Evolutionary conservation across 2,329 filamentous ascomycete species (phyloP).

Genomic region (Ophiostoma australiae): DNA sequence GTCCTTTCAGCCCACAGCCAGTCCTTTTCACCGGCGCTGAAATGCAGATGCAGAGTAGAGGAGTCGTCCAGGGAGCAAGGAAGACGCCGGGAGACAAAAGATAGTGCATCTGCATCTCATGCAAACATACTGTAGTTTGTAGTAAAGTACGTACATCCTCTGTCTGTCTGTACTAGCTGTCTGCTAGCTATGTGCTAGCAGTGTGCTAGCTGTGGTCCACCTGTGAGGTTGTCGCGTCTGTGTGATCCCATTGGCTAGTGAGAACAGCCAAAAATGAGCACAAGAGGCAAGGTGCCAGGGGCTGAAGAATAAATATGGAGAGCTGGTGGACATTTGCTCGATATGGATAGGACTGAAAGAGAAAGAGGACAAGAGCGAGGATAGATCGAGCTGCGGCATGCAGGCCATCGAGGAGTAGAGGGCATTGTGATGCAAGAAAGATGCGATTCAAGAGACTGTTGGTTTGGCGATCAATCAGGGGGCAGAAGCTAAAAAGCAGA

Average conservation of each 20-base stretch:
- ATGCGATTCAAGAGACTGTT: not conserved
- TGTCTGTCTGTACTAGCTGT: too few relatives aligned
- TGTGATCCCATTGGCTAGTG: not conserved
- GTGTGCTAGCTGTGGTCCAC: not conserved
- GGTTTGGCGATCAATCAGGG: slow-evolving; percentile 5
- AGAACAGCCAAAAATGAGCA: not conserved
- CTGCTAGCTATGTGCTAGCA: not conserved
- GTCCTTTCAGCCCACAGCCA: not conserved
- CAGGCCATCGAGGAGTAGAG: not conserved
- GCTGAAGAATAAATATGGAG: slow-evolving; percentile 11
- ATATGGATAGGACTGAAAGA: not conserved
- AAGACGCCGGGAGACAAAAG: not conserved
- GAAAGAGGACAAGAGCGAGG: not conserved
- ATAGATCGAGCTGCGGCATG: not conserved
- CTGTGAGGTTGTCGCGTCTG: not conserved
- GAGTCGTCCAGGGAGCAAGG: not conserved
- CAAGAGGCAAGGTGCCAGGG: slow-evolving; percentile 1
- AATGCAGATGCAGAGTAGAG: not conserved
- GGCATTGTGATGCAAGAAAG: not conserved
- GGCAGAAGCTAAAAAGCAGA: not conserved
- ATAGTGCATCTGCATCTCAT: not conserved
- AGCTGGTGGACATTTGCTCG: not conserved
- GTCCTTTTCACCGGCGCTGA: slow-evolving; percentile 1
- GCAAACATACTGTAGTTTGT: too few relatives aligned
- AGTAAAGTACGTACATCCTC: too few relatives aligned